A percentile compares a stretch with the other conserved stretches of the same genome.
These are phyloP conservation scores for Styphnolobium japonicum DNA, from an alignment of 306 rosid species.

Conservation along the genomic window DNA sequence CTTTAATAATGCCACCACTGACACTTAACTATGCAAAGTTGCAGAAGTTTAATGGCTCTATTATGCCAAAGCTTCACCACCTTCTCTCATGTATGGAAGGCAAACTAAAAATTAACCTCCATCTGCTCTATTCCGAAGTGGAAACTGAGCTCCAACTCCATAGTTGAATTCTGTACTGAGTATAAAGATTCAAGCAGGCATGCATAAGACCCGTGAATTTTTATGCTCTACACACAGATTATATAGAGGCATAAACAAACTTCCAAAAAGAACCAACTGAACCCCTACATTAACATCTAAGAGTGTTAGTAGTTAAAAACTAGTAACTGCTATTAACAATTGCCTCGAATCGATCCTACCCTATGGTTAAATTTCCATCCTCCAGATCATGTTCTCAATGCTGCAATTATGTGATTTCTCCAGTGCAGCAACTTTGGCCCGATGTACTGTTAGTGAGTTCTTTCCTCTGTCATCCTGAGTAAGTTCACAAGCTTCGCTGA, in stretches of 20 bases:
- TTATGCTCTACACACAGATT: slow-evolving; percentile 96
- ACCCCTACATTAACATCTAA: slow-evolving; percentile 59
- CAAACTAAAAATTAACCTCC: slow-evolving; percentile 84
- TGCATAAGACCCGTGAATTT: slow-evolving; percentile 58
- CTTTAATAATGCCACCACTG: slow-evolving; percentile 55
- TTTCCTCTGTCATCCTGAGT: slow-evolving; percentile 76
- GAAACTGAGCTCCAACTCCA: slow-evolving; percentile 89
- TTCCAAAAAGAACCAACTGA: slow-evolving; percentile 46
- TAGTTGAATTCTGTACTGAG: slow-evolving; percentile 85
- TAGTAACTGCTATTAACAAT: slow-evolving; percentile 84
- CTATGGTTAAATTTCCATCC: slow-evolving; percentile 64
- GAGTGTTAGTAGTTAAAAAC: slow-evolving; percentile 65
- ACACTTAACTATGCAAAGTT: slow-evolving; percentile 37
- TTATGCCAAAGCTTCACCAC: slow-evolving; percentile 55
- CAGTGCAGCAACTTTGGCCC: slow-evolving; percentile 80
- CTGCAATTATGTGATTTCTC: slow-evolving; percentile 62
- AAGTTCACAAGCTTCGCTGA: slow-evolving; percentile 78
- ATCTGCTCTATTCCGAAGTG: slow-evolving; percentile 80
- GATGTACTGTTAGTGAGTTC: slow-evolving; percentile 47
- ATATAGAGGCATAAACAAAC: slow-evolving; percentile 65
- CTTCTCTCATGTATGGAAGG: slow-evolving; percentile 65
- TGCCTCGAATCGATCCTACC: slow-evolving; percentile 51
- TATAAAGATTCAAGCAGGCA: slow-evolving; percentile 76
- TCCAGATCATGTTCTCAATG: slow-evolving; percentile 66
- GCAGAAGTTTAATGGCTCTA: slow-evolving; percentile 39